Evolutionary conservation across 345 rosid genomes (phyloP).

Genomic region (Capsella bursapastoris): DNA sequence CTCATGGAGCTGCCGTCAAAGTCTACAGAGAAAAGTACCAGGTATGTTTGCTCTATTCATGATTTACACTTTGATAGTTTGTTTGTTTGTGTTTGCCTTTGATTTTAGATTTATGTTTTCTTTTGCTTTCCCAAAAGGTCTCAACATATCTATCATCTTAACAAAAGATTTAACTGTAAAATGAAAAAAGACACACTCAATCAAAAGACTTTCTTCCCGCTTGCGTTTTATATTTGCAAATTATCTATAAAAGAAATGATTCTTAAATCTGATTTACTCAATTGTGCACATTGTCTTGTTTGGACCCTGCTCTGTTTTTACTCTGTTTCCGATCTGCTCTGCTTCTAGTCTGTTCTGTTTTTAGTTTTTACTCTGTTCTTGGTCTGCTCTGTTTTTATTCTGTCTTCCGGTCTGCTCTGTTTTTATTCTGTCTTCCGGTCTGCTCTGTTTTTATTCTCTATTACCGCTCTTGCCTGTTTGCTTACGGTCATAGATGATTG

Average conservation of each 20-base stretch:
- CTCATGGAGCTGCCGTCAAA: constrained; percentile 51
- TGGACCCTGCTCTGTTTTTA: background rate
- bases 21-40: constrained; percentile 48
- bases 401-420: background rate
- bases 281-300: background rate
- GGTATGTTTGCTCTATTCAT: constrained; percentile 15
- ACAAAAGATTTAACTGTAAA: background rate
- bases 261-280: no score
- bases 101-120: background rate
- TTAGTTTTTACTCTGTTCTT: background rate
- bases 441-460: background rate
- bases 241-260: no score
- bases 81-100: background rate
- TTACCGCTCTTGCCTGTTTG: background rate
- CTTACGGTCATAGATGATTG: background rate
- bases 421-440: background rate
- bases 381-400: background rate
- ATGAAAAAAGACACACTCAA: no score
- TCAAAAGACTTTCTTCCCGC: no score
- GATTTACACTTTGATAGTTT: background rate
- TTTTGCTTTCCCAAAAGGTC: background rate
- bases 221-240: no score
- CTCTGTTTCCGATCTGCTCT: background rate
- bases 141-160: background rate
- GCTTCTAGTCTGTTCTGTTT: constrained; percentile 3